Percentiles rank a stretch among this genome's conserved stretches.
These are phyloP conservation scores for Sordariomycetes sp. DNA, from an alignment of 2,329 filamentous ascomycete species.

Conservation along the genomic window DNA sequence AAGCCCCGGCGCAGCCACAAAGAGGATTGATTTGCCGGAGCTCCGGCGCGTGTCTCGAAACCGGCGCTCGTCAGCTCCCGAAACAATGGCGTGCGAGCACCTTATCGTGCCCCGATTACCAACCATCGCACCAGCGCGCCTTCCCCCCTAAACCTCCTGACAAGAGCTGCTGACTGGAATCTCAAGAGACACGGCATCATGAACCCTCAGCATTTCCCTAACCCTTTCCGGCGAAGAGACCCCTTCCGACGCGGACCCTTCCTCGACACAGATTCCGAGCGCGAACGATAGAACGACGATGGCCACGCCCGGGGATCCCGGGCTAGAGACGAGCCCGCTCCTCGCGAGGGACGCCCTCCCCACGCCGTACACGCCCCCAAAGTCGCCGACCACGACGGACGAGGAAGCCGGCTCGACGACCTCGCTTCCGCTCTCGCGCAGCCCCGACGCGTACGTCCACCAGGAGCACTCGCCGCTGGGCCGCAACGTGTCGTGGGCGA, in stretches of 20 bases:
- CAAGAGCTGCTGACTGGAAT: not conserved
- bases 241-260: no score
- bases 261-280: not conserved
- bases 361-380: not conserved
- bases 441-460: slow-evolving; percentile 45
- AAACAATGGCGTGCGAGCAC: slow-evolving; percentile 4
- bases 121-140: not conserved
- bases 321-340: not conserved
- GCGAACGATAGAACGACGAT: not conserved
- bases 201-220: no score
- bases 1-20: no score
- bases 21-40: not conserved
- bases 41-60: not conserved
- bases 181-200: not conserved
- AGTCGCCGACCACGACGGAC: not conserved
- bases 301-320: not conserved
- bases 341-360: not conserved
- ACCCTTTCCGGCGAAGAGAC: no score
- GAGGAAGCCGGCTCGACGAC: not conserved
- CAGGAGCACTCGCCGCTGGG: slow-evolving; percentile 48
- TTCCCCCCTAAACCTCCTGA: not conserved
- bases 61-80: slow-evolving; percentile 1
- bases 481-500: slow-evolving; percentile 50
- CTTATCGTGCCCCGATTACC: not conserved
- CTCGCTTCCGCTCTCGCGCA: slow-evolving; percentile 1